Base-by-base conservation (phyloP, 2,329 filamentous ascomycete genomes). In the Tolypocladium ophioglossoides region DNA sequence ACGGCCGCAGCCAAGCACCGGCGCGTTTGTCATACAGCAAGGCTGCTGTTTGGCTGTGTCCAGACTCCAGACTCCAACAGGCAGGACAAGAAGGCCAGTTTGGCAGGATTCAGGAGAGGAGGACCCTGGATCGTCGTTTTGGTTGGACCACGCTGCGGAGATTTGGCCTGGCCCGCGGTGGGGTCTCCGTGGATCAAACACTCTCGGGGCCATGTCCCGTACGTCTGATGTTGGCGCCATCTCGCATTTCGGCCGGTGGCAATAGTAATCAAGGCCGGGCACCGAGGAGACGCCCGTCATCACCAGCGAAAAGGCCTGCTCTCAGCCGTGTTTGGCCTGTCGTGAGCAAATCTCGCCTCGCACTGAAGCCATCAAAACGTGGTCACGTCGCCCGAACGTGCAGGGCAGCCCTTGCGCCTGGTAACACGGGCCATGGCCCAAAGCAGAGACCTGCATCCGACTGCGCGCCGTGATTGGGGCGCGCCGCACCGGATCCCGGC, bases 391-490 rank as follows among this genome's bases (percentile, higher is more conserved):
- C 14, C 44, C 24, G 41, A n/a, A 0, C 6, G 3, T 18, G 14
- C 24, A 46, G 41, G 24, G 44, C 41, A 30, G 41, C 20, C 41
- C 41, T 46, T 53, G 54, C 35, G 41, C n/a, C 24, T 46, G 47
- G 47, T 47, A 47, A 53, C 56, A 53, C 55, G 53, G 55, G 38
- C 55, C 54, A 51, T 46, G 35, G 49, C 54, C 51, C 51, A 55
- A 56, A 56, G 51, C 40, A 57, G 58, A 56, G 53, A 48, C 58
- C 44, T 61, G 59, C 59, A 57, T 56, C 52, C 51, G 56, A 54
- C 46, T 52, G 52, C 48, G 55, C 52, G 47, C 52, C 56, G 48
- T 61, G 59, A 56, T 59, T 58, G 58, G 59, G 54, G 38, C 35
- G 47, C 39, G 37, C 54, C 35, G 54, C 53, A 39, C 54, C 58